Base-by-base conservation (phyloP, 2,329 filamentous ascomycete genomes). In the Aspergillus piperis region DNA sequence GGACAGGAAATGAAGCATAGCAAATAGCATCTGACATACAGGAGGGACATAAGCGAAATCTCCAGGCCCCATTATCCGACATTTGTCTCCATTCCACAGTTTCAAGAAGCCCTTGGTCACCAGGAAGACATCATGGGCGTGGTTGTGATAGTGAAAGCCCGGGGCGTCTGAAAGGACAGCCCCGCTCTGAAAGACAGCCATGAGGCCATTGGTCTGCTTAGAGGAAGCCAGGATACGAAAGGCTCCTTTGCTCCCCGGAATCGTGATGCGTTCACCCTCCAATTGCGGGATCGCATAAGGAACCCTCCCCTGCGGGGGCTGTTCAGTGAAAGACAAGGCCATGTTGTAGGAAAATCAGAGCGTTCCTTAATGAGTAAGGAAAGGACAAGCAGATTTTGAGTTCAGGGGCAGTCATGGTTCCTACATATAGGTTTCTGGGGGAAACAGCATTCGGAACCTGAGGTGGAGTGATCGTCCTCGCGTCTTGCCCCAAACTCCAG, bases 1-100 rank as follows among this genome's bases (percentile, higher is more conserved):
- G 32, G 36, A 15, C 15, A 7, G 44, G n/a, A 17, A n/a, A 6
- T 48, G 19, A 5, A 41, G 36, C n/a, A 36, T 4, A 15, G 11
- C 7, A 50, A 17, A 27, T 11, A 36, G 32, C 10, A 5, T 36
- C 10, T 5, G 8, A 68, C 73, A 65, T 72, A 85, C 83, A 8
- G 83, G 84, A 52, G 84, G 84, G 3, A 86, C 79, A 63, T 82
- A 84, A 3, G 83, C 83, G 71, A 86, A 86, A 63, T 87, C 84
- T 0, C 84, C 84, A 0, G 83, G 80, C 0, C 77, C 78, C 75
- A 86, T 75, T 54, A 82, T 80, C 19, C 83, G 74, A 58, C 82
- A 84, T 64, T 83, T 77, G 50, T 85, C 82, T n/a, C 81, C 81
- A n/a, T 81, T 83, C 82, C 82, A 86, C 5, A 86, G 71, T 64